Conservation (phyloP, 257 asterid genomes). For the Vinca minor region DNA sequence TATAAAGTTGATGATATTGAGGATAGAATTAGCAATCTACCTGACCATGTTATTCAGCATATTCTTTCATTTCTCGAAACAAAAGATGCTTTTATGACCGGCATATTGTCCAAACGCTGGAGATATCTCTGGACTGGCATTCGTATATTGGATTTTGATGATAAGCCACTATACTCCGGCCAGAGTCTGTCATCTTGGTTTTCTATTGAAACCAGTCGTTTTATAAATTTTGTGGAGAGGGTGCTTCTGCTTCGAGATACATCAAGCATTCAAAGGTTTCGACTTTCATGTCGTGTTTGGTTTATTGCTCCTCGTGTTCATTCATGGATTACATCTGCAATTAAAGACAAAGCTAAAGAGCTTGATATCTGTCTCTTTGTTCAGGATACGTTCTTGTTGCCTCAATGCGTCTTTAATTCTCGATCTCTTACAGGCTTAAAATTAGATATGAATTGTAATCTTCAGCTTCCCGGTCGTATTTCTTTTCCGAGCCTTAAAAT, state of each 20-base stretch:
- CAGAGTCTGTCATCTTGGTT: conserved; percentile 15
- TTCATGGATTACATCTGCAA: conserved; percentile 42
- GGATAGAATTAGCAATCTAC: conserved; percentile 40
- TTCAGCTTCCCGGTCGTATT: conserved; percentile 37
- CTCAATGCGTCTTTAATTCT: conserved; percentile 33
- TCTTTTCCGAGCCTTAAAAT: conserved; percentile 36
- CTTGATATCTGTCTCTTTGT: conserved; percentile 53
- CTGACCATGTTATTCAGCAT: conserved; percentile 40
- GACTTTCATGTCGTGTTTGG: conserved; percentile 51
- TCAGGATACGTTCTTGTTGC: conserved; percentile 38
- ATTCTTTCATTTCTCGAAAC: conserved; percentile 47
- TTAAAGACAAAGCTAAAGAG: conserved; percentile 35
- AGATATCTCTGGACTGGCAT: conserved; percentile 42
- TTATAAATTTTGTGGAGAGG: conserved; percentile 41
- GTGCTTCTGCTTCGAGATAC: conserved; percentile 37
- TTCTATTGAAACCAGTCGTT: conserved; percentile 24
- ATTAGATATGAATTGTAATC: conserved; percentile 40
- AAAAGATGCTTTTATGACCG: conserved; percentile 41
- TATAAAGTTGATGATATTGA: conserved; percentile 18
- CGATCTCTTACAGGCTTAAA: conserved; percentile 26
- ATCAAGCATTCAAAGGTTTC: conserved; percentile 30
- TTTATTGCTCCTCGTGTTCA: conserved; percentile 38
- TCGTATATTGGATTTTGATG: conserved; percentile 40
- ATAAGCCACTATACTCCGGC: conserved; percentile 32
- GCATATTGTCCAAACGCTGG: conserved; percentile 46